Percentiles rank a stretch among this genome's conserved stretches.
phyloP scores from a whole-genome alignment of 1,284 basidiomycete species.

The Ganoderma lingzhi region DNA sequence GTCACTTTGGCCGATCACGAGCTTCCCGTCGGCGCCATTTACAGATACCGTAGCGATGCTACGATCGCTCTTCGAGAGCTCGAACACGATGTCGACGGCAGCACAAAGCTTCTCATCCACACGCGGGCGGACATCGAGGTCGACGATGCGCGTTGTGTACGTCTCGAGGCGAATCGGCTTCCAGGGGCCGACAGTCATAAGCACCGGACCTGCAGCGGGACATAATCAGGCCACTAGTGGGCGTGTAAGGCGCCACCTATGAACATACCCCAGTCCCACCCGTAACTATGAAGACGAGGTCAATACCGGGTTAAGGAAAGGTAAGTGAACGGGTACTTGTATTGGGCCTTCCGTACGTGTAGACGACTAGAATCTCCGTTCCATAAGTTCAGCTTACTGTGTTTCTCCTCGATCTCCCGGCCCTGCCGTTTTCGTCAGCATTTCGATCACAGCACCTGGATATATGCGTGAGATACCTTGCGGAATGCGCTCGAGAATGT shows the following conservation, averaged over 20 bases:
- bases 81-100: slow-evolving; percentile 55
- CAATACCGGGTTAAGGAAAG: not conserved
- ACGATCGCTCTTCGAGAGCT: slow-evolving; percentile 48
- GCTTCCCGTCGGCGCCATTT: slow-evolving; percentile 53
- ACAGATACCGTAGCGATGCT: slow-evolving; percentile 56
- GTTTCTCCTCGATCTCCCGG: slow-evolving; percentile 67
- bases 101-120: slow-evolving; percentile 63
- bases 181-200: slow-evolving; percentile 85
- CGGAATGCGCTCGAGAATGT: slow-evolving; percentile 81
- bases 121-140: slow-evolving; percentile 64
- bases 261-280: slow-evolving; percentile 84
- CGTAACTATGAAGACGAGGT: slow-evolving; percentile 58
- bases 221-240: slow-evolving; percentile 10
- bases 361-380: slow-evolving; percentile 89
- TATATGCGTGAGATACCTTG: slow-evolving; percentile 52
- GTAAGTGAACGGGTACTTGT: slow-evolving; percentile 60
- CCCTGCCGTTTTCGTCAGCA: slow-evolving; percentile 52
- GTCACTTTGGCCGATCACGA: slow-evolving; percentile 47
- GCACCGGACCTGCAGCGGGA: slow-evolving; percentile 61
- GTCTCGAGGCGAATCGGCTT: slow-evolving; percentile 76
- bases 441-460: too few relatives aligned
- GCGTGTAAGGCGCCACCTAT: not conserved
- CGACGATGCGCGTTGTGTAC: slow-evolving; percentile 69
- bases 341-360: slow-evolving; percentile 90
- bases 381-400: slow-evolving; percentile 74